Percentiles rank a stretch among this genome's conserved stretches.
phyloP scores from a whole-genome alignment of 371 early-diverging fungal species.

The Actinomortierella ambigua region DNA sequence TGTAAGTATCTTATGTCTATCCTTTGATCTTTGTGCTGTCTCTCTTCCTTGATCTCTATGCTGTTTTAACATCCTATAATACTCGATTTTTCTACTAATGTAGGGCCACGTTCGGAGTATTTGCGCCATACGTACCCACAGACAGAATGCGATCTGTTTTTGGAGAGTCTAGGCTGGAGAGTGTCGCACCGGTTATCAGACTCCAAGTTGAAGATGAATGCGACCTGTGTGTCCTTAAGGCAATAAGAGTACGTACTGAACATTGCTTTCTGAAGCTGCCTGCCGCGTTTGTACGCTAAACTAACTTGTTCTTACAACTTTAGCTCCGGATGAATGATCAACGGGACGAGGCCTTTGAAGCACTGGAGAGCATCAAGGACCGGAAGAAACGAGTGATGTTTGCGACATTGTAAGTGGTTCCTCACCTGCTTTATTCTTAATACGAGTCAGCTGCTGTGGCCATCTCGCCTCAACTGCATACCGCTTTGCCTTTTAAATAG shows the following conservation, averaged over 20 bases:
- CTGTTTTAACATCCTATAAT: not conserved
- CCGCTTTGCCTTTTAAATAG: conserved; percentile 11
- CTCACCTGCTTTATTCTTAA: not conserved
- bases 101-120: conserved; percentile 20
- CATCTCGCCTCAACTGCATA: not conserved
- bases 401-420: conserved; percentile 12
- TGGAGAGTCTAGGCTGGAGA: conserved; percentile 14
- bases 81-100: conserved; percentile 9
- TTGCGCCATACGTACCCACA: conserved; percentile 11
- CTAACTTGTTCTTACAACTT: conserved; percentile 15
- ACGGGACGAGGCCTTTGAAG: conserved; percentile 13
- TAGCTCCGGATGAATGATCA: conserved; percentile 19
- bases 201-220: conserved; percentile 16
- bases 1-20: conserved; percentile 18
- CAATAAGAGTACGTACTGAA: conserved; percentile 12
- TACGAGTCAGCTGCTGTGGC: conserved; percentile 1
- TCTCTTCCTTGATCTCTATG: not conserved
- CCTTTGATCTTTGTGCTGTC: not conserved
- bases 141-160: conserved; percentile 19
- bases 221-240: conserved; percentile 14
- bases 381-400: conserved; percentile 14
- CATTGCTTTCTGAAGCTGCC: conserved; percentile 2
- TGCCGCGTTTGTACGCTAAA: conserved; percentile 5
- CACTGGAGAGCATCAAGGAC: conserved; percentile 11
- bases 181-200: conserved; percentile 8